A percentile compares a stretch with the other conserved stretches of the same genome.
phyloP scores from a whole-genome alignment of 352 stramenopile genomes.

The Pythium plurisporium region DNA sequence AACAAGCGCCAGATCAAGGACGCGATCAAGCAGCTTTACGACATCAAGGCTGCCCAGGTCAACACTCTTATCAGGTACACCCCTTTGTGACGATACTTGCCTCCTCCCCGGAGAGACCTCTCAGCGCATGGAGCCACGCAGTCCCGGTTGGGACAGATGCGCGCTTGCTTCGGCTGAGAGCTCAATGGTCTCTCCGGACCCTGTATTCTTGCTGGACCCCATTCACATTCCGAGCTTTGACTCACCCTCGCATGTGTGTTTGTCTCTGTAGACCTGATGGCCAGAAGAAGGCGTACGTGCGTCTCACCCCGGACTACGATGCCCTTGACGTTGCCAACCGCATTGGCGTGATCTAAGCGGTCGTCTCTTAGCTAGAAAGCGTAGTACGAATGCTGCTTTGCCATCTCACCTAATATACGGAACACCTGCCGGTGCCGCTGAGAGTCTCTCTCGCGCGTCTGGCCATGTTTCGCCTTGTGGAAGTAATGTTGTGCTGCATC shows the following conservation, averaged over 20 bases:
- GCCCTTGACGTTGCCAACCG: conserved; percentile 99
- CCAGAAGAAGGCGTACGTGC: conserved; percentile 99
- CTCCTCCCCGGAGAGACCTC: conserved; percentile 3
- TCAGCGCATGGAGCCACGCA: conserved; percentile 12
- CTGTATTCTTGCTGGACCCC: background rate
- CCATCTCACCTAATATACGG: conserved; percentile 56
- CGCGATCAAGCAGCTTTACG: conserved; percentile 98
- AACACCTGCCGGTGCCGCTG: conserved; percentile 14
- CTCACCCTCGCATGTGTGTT: conserved; percentile 27
- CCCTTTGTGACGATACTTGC: conserved; percentile 72
- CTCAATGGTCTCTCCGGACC: conserved; percentile 8
- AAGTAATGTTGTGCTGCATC: conserved; percentile 4
- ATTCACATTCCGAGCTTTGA: background rate
- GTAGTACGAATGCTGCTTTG: conserved; percentile 48
- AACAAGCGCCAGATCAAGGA: conserved; percentile 99
- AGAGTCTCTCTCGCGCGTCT: conserved; percentile 22
- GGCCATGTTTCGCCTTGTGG: conserved; percentile 25
- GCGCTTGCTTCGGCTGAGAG: conserved; percentile 17
- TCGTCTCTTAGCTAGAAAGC: conserved; percentile 26
- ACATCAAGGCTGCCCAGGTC: conserved; percentile 99
- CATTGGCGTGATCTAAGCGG: conserved; percentile 99
- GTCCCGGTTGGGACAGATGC: conserved; percentile 23
- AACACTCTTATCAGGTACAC: conserved; percentile 99
- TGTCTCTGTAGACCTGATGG: conserved; percentile 90
- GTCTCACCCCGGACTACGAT: conserved; percentile 98